phyloP scores from a whole-genome alignment of 306 rosid species.

The Inga oerstediana region DNA sequence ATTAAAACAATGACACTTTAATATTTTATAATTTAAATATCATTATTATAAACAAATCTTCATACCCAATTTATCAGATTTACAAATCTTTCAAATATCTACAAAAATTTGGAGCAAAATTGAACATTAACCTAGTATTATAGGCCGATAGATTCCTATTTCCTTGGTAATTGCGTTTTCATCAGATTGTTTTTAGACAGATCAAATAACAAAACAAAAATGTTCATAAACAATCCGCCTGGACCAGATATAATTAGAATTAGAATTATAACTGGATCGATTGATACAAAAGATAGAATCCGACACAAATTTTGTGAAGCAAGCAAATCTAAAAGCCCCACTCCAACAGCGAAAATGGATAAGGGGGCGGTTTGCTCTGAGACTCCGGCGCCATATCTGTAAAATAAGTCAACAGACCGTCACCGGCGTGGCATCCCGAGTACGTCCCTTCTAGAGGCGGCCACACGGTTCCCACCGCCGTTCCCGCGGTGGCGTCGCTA shows the following conservation, averaged over 20 bases:
- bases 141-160: too few species aligned
- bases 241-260: neutral
- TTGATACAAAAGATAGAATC: slow-evolving; percentile 39
- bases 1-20: too few species aligned
- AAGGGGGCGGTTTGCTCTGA: slow-evolving; percentile 62
- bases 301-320: slow-evolving; percentile 38
- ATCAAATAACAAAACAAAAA: neutral
- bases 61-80: too few species aligned
- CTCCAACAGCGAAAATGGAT: slow-evolving; percentile 86
- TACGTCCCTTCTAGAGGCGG: slow-evolving; percentile 31
- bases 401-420: slow-evolving; percentile 39
- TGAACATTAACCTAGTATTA: too few species aligned
- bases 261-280: slow-evolving; percentile 20
- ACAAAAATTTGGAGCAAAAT: too few species aligned
- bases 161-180: too few species aligned
- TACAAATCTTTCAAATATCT: too few species aligned
- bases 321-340: slow-evolving; percentile 60
- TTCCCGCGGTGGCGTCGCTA: slow-evolving; percentile 17
- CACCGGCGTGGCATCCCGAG: slow-evolving; percentile 19
- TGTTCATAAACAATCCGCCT: neutral
- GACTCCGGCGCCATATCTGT: slow-evolving; percentile 57
- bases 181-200: too few species aligned
- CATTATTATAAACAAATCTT: too few species aligned
- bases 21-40: too few species aligned
- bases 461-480: slow-evolving; percentile 25